Evolutionary conservation across 75 land plant genomes (phyloP).

Genomic region (Cunninghamia lanceolata): DNA sequence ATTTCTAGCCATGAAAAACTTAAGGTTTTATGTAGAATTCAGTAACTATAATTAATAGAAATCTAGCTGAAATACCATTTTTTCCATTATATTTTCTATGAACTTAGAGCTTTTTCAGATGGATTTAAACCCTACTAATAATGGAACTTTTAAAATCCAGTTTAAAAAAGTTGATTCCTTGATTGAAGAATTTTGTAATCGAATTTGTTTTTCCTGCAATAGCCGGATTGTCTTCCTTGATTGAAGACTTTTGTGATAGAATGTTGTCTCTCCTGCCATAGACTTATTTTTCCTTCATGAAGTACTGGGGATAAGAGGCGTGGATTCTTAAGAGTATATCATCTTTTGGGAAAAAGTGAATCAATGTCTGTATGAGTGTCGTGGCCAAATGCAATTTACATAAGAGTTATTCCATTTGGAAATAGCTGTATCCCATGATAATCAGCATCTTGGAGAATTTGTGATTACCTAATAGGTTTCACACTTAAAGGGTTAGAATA

Average conservation of each 20-base stretch:
- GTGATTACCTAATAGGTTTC: too few relatives aligned
- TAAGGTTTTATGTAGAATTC: background rate
- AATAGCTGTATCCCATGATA: too few relatives aligned
- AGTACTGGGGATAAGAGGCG: too few relatives aligned
- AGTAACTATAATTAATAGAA: background rate
- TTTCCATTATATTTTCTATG: background rate
- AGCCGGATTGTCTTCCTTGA: background rate
- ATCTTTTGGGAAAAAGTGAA: too few relatives aligned
- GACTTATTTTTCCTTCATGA: background rate
- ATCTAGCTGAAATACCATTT: background rate
- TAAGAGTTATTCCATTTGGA: too few relatives aligned
- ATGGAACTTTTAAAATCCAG: too few relatives aligned
- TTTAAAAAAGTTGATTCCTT: background rate
- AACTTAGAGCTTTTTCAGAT: background rate
- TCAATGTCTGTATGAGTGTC: too few relatives aligned
- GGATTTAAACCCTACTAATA: background rate
- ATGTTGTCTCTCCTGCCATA: background rate
- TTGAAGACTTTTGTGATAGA: background rate
- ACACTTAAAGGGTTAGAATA: too few relatives aligned
- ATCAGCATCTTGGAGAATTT: too few relatives aligned
- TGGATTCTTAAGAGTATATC: too few relatives aligned
- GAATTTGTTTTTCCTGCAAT: background rate
- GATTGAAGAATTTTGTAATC: background rate
- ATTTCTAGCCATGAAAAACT: background rate
- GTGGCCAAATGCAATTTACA: too few relatives aligned